Conservation (phyloP, 2,329 filamentous ascomycete species). For the Trichoderma koningii region DNA sequence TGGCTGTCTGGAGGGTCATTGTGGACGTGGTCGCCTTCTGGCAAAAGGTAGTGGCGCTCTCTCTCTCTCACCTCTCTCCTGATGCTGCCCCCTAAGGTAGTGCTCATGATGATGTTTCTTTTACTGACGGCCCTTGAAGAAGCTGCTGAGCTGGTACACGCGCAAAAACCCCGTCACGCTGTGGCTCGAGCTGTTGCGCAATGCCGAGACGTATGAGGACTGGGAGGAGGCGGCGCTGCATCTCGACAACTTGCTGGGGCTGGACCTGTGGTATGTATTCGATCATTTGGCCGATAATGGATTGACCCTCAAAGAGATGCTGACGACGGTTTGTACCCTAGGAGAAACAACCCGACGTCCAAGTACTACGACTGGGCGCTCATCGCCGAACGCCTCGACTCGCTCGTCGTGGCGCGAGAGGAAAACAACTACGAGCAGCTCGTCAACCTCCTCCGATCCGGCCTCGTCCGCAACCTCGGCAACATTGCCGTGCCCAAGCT, state of each 20-base stretch:
- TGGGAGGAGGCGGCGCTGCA: slow-evolving; percentile 84
- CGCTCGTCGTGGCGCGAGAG: slow-evolving; percentile 68
- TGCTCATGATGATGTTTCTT: slow-evolving; percentile 27
- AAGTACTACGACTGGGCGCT: slow-evolving; percentile 85
- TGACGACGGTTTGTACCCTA: slow-evolving; percentile 38
- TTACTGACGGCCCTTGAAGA: slow-evolving; percentile 52
- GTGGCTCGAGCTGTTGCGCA: slow-evolving; percentile 65
- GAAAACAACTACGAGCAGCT: slow-evolving; percentile 72
- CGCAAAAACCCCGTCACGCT: slow-evolving; percentile 64
- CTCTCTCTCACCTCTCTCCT: not conserved
- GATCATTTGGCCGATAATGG: not conserved
- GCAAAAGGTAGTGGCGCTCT: slow-evolving; percentile 52
- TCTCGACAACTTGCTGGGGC: slow-evolving; percentile 77
- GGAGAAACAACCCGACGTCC: slow-evolving; percentile 79
- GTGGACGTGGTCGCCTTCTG: slow-evolving; percentile 65
- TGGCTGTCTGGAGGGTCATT: slow-evolving; percentile 59
- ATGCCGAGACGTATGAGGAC: slow-evolving; percentile 74
- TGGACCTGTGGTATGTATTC: slow-evolving; percentile 70
- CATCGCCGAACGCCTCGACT: slow-evolving; percentile 74
- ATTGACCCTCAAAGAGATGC: no score
- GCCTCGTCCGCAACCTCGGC: slow-evolving; percentile 80
- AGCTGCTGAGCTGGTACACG: slow-evolving; percentile 66
- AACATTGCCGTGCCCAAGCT: slow-evolving; percentile 82
- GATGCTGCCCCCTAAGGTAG: slow-evolving; percentile 14
- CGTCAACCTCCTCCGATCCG: slow-evolving; percentile 78